Percentiles rank a stretch among this genome's conserved stretches.
phyloP scores from a whole-genome alignment of 2,329 filamentous ascomycete species.

The Metarhizium rileyi region DNA sequence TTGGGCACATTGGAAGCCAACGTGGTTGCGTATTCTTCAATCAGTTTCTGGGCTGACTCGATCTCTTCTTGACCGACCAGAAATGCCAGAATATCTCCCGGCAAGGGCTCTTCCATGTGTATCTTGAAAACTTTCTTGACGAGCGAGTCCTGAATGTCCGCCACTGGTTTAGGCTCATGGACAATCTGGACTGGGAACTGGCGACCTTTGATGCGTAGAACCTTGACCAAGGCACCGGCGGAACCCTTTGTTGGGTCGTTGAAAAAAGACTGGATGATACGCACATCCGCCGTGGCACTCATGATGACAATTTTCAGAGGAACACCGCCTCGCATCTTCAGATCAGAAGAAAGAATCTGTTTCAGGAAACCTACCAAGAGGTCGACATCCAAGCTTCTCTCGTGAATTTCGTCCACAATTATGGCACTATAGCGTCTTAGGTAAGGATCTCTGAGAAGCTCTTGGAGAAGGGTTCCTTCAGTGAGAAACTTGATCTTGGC shows the following conservation, averaged over 20 bases:
- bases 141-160: constrained; percentile 74
- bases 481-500: constrained; percentile 89
- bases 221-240: constrained; percentile 22
- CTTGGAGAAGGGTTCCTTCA: constrained; percentile 91
- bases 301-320: constrained; percentile 87
- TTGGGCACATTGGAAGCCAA: constrained; percentile 69
- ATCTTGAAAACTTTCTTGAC: constrained; percentile 78
- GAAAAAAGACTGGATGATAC: constrained; percentile 71
- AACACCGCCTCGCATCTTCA: constrained; percentile 56
- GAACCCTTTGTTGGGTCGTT: constrained; percentile 17
- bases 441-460: constrained; percentile 76
- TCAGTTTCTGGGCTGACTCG: constrained; percentile 66
- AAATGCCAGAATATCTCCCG: constrained; percentile 89
- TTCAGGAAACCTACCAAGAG: constrained; percentile 81
- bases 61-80: constrained; percentile 90
- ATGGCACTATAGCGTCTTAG: constrained; percentile 81
- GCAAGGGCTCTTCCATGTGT: constrained; percentile 79
- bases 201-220: constrained; percentile 67
- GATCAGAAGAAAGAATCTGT: constrained; percentile 56
- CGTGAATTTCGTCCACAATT: constrained; percentile 93
- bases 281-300: constrained; percentile 91
- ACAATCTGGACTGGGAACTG: constrained; percentile 75
- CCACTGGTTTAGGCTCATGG: constrained; percentile 64
- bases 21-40: constrained; percentile 68
- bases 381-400: constrained; percentile 90